These are phyloP conservation scores for Herpetomonas samuelpessoai DNA, from an alignment of 208 protist species.

Conservation along the genomic window DNA sequence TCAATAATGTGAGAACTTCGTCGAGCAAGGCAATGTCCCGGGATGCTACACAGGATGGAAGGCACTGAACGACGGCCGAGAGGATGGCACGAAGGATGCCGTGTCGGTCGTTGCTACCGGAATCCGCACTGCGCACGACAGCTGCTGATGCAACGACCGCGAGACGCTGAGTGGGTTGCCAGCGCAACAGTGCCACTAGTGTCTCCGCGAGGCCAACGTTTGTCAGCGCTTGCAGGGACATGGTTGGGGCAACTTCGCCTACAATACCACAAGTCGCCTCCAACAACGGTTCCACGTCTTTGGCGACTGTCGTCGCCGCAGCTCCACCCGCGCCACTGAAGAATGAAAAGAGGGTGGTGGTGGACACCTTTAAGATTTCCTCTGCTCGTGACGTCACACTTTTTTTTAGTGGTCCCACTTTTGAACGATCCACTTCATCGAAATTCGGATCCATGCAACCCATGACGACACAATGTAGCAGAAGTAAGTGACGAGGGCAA, in stretches of 20 bases:
- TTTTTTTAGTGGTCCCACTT: constrained; percentile 17
- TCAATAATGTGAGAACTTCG: constrained; percentile 19
- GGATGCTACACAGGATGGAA: constrained; percentile 7
- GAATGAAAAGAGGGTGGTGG: not conserved
- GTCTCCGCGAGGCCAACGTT: constrained; percentile 26
- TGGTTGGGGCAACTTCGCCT: not conserved
- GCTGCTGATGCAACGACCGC: constrained; percentile 14
- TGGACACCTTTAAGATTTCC: not conserved
- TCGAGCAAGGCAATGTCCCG: constrained; percentile 20
- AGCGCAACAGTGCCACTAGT: constrained; percentile 24
- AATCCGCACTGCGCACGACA: constrained; percentile 14
- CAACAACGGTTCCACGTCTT: not conserved
- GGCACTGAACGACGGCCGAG: not conserved
- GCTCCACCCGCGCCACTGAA: not conserved
- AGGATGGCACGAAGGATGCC: not conserved
- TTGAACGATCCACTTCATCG: constrained; percentile 13
- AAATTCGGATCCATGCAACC: constrained; percentile 14
- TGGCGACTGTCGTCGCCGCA: not conserved
- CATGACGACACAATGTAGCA: constrained; percentile 17
- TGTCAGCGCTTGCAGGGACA: constrained; percentile 14
- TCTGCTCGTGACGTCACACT: constrained; percentile 8
- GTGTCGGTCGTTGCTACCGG: not conserved
- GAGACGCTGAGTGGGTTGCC: constrained; percentile 20
- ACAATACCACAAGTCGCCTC: not conserved
- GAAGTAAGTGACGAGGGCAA: constrained; percentile 12